phyloP scores from a whole-genome alignment of 2,329 filamentous ascomycete genomes.

The Salinomyces thailandicus region DNA sequence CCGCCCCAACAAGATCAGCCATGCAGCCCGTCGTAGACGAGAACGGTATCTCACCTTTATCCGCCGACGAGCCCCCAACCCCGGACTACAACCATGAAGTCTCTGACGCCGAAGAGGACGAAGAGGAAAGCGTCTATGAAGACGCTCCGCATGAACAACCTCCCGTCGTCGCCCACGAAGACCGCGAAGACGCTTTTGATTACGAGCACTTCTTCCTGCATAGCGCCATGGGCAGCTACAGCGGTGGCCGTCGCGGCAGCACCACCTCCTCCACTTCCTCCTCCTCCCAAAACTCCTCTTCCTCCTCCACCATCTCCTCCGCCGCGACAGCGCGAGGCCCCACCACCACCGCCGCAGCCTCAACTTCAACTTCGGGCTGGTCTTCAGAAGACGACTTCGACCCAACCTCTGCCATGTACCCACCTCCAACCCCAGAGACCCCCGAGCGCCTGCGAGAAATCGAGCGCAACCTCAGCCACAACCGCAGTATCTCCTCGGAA shows the following conservation, averaged over 20 bases:
- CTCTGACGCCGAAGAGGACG: constrained; percentile 18
- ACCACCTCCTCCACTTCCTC: constrained; percentile 7
- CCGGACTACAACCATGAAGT: constrained; percentile 10
- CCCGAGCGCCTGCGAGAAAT: constrained; percentile 25
- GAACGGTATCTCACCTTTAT: constrained; percentile 17
- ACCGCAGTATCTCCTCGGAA: constrained; percentile 46
- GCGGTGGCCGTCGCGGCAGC: constrained; percentile 36
- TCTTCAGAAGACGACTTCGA: constrained; percentile 13
- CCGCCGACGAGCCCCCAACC: constrained; percentile 9
- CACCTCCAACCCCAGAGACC: constrained; percentile 22
- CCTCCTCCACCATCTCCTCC: constrained; percentile 42
- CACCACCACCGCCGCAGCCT: constrained; percentile 7
- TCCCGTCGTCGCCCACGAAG: constrained; percentile 57
- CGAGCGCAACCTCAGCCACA: constrained; percentile 25
- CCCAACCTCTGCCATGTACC: constrained; percentile 8
- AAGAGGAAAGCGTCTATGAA: constrained; percentile 32
- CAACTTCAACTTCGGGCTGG: too few species aligned
- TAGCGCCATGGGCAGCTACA: constrained; percentile 75
- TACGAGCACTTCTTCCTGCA: constrained; percentile 95
- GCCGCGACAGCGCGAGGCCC: constrained; percentile 39
- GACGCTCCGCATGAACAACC: constrained; percentile 29
- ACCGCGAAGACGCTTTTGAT: constrained; percentile 89
- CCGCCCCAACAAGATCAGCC: too few species aligned
- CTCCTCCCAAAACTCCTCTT: constrained; percentile 28
- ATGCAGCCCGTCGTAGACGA: too few species aligned